Percentiles rank a stretch among this genome's conserved stretches.
Conservation (phyloP, 768 basidiomycete genomes). For the Lyophyllum shimeji region DNA sequence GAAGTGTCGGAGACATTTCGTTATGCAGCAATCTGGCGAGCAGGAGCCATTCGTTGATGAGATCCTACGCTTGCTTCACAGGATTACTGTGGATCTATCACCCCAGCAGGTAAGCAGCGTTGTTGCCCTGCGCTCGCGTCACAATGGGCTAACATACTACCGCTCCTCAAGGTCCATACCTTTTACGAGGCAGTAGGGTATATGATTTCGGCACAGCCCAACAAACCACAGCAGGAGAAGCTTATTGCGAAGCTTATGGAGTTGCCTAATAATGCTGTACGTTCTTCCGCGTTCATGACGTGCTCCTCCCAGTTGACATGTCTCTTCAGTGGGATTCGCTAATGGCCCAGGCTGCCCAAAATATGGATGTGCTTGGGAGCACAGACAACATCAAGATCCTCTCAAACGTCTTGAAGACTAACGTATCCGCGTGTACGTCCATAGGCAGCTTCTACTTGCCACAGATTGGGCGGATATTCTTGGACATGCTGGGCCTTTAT, state of each 20-base stretch:
- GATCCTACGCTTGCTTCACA: constrained; percentile 86
- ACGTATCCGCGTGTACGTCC: constrained; percentile 95
- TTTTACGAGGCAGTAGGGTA: constrained; percentile 99
- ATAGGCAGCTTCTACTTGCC: constrained; percentile 97
- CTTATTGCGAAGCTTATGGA: constrained; percentile 96
- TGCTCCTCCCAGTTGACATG: constrained; percentile 2
- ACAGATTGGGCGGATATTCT: constrained; percentile 93
- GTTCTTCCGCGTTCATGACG: constrained; percentile 24
- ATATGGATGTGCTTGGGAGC: constrained; percentile 87
- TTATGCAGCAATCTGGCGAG: constrained; percentile 98
- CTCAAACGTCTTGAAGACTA: constrained; percentile 96
- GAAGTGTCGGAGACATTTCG: constrained; percentile 96
- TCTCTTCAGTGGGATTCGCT: constrained; percentile 85
- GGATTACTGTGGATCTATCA: constrained; percentile 92
- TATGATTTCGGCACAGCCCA: constrained; percentile 99
- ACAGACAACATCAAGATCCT: constrained; percentile 96
- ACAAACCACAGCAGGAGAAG: constrained; percentile 95
- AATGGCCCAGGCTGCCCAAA: constrained; percentile 93
- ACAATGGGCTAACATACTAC: not conserved
- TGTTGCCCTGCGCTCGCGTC: not conserved
- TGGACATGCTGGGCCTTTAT: constrained; percentile 98
- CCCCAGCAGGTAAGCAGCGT: constrained; percentile 69
- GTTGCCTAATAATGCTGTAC: constrained; percentile 91
- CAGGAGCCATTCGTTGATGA: constrained; percentile 98
- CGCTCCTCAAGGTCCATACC: constrained; percentile 69